Conservation (phyloP, 176 grass and related monocot genomes). For the Hyparrhenia diplandra region DNA sequence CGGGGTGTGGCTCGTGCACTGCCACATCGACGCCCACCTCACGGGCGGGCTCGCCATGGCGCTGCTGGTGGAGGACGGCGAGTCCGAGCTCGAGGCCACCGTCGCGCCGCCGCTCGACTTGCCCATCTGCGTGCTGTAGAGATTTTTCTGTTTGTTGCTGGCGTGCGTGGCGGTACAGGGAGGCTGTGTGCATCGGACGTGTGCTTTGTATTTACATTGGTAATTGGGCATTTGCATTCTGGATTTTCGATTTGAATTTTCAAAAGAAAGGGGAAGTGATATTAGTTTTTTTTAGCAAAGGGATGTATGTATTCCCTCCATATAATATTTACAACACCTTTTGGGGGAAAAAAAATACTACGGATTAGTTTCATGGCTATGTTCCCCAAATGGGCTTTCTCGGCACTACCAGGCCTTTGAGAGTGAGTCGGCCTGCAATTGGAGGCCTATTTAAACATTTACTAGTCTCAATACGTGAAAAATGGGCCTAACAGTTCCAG, state of each 20-base stretch:
- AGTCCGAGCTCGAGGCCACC: conserved; percentile 45
- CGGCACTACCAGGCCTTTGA: background rate
- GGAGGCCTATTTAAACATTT: background rate
- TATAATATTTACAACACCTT: no score
- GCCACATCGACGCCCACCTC: conserved; percentile 81
- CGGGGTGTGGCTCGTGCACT: conserved; percentile 89
- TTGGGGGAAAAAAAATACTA: no score
- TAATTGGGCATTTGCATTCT: conserved; percentile 28
- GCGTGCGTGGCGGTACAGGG: conserved; percentile 5
- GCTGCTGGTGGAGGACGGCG: conserved; percentile 82
- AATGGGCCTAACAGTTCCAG: no score
- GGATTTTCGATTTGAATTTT: conserved; percentile 37
- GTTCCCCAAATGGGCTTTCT: background rate
- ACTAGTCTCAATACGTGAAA: no score
- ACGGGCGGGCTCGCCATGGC: conserved; percentile 71
- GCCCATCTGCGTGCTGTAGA: conserved; percentile 45
- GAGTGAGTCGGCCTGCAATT: background rate
- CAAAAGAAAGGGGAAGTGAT: background rate
- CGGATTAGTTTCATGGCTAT: background rate
- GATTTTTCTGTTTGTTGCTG: background rate
- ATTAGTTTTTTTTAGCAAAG: background rate
- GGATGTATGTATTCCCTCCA: background rate
- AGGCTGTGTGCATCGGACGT: conserved; percentile 5
- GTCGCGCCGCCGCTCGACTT: conserved; percentile 70
- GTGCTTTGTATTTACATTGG: conserved; percentile 10